Evolutionary conservation across 495 filamentous ascomycete species (phyloP), one percentile per base, ranked within the genome.

Genomic region (Astrocystis sublimbata): DNA sequence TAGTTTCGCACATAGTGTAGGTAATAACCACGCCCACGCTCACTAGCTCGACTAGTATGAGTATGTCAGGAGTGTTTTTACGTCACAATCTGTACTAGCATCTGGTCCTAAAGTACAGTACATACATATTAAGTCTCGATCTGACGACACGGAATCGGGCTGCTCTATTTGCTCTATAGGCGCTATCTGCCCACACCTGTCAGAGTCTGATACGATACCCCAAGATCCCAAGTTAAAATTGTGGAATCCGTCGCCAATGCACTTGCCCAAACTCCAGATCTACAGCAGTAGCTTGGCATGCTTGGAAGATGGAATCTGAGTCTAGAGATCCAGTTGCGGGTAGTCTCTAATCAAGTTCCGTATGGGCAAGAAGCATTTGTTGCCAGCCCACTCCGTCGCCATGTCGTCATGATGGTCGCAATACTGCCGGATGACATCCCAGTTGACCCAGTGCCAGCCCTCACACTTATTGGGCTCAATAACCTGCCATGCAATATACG

Each of bases 391-490:
- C 9, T 72, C 62, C 5, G 61, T 61, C 28, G 51, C 67, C 38
- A 62, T 67, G 54, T 72, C 69, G 13, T 68, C 67, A 42, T 72
- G 63, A 38, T 72, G 63, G 19, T 66, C 65, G 24, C 55, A 45
- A 63, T 61, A 68, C 30, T 40, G 65, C 55, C 61, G 78, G 57
- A 78, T 68, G 43, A 74, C 72, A 57, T 78, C 73, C 83, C 84
- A 88, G 9, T 67, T 75, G 10, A 73, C 68, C 87, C 87, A 91
- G 13, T 75, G 67, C 88, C 88, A 91, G 1, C 69, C 73, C 36
- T 79, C 80, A 64, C 88, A 90, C 67, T 90, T 90, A 3, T 89
- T 73, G 0, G 86, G 86, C 62, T 91, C 88, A 54, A 83, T 23
- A 4, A 83, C 74, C 79, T 81, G 42, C n/a, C n/a, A n/a, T n/a